A percentile compares a stretch with the other conserved stretches of the same genome.
Conservation (phyloP, 1,139 yeast genomes). For the Insectozyma bohioensis region DNA sequence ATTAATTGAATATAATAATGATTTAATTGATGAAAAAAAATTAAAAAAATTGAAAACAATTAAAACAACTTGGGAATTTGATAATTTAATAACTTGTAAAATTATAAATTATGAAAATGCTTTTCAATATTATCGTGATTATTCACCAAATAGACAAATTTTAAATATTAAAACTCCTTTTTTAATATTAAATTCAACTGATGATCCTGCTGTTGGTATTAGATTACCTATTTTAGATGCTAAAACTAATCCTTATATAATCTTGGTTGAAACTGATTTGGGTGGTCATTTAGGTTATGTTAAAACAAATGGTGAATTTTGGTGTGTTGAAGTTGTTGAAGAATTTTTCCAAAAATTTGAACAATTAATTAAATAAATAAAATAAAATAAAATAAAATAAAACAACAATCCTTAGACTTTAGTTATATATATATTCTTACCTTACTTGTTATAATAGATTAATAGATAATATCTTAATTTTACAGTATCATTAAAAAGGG, state of each 20-base stretch:
- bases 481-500: too few species aligned
- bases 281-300: conserved; percentile 67
- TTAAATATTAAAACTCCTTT: conserved; percentile 63
- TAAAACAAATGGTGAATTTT: conserved; percentile 59
- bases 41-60: conserved; percentile 31
- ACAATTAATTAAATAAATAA: conserved; percentile 11
- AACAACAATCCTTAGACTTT: too few species aligned
- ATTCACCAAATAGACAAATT: conserved; percentile 61
- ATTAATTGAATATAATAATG: conserved; percentile 39
- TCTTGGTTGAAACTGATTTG: conserved; percentile 45
- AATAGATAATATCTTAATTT: too few species aligned
- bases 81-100: conserved; percentile 68
- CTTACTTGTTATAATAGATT: too few species aligned
- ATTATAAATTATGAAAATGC: conserved; percentile 72
- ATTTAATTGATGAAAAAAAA: conserved; percentile 31
- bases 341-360: conserved; percentile 59
- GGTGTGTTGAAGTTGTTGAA: conserved; percentile 70
- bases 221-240: conserved; percentile 31
- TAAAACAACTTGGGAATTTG: conserved; percentile 59
- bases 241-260: conserved; percentile 30
- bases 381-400: background rate
- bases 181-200: conserved; percentile 66
- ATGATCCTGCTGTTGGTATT: conserved; percentile 80
- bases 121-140: conserved; percentile 68
- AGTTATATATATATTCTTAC: too few species aligned